Evolutionary conservation across 2,329 filamentous ascomycete genomes (phyloP).

Genomic region (Ceratocystis ficicola): DNA sequence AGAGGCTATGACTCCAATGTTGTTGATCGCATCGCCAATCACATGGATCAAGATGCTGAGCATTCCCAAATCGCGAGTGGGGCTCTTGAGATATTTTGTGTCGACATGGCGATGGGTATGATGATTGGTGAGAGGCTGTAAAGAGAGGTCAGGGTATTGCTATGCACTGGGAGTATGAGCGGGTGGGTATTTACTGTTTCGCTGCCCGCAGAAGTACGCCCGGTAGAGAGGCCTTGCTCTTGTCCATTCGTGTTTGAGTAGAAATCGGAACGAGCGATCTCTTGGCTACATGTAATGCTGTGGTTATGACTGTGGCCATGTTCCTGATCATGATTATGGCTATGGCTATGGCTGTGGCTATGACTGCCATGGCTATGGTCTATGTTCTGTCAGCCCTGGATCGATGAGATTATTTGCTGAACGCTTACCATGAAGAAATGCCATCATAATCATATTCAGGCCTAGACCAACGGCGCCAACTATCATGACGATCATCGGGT

Average conservation of each 20-base stretch:
- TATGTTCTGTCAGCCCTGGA: background rate
- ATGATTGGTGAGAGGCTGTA: conserved; percentile 28
- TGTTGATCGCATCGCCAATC: conserved; percentile 61
- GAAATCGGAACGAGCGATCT: too few species aligned
- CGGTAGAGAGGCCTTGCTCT: conserved; percentile 5
- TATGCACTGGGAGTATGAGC: conserved; percentile 23
- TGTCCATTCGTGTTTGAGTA: background rate
- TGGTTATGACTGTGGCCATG: conserved; percentile 25
- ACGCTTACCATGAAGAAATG: conserved; percentile 50
- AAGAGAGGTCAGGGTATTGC: background rate
- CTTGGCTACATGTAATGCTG: conserved; percentile 10
- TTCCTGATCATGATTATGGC: conserved; percentile 25
- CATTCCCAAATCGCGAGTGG: conserved; percentile 53
- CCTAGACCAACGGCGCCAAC: conserved; percentile 55
- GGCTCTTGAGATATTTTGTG: conserved; percentile 27
- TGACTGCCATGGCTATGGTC: conserved; percentile 28
- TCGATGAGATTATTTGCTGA: conserved; percentile 7
- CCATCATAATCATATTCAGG: conserved; percentile 54
- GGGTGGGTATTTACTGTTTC: background rate
- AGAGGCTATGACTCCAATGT: conserved; percentile 60
- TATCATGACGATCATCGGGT: conserved; percentile 55
- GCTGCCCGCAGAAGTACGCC: background rate
- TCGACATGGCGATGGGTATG: conserved; percentile 39
- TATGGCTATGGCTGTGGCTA: conserved; percentile 26
- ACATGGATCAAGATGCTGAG: conserved; percentile 60